Conservation (phyloP, 139 green algal species). For the Nannochloris sp. region DNA sequence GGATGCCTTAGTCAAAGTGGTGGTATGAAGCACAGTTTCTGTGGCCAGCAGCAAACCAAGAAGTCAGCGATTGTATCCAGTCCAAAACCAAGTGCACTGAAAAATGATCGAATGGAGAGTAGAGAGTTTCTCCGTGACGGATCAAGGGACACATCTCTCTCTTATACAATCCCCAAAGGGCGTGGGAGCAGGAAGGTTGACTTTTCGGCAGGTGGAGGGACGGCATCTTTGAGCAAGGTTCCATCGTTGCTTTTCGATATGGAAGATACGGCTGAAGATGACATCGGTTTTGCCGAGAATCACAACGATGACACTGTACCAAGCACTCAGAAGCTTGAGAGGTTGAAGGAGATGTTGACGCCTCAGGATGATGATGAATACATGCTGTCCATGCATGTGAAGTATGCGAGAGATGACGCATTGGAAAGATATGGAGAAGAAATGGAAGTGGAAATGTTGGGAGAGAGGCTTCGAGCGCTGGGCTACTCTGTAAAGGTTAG, state of each 20-base stretch:
- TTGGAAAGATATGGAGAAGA: neutral
- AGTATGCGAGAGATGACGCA: conserved; percentile 14
- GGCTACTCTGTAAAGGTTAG: conserved; percentile 35
- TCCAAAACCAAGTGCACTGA: no score
- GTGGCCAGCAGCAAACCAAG: no score
- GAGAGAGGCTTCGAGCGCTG: conserved; percentile 24
- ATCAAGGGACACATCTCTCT: neutral
- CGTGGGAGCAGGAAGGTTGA: neutral
- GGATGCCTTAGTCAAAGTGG: no score
- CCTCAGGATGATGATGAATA: conserved; percentile 24
- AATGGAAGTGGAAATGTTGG: conserved; percentile 19
- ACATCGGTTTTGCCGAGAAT: neutral
- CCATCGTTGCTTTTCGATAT: conserved; percentile 44
- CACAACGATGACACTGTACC: neutral
- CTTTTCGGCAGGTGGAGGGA: neutral
- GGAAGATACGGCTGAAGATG: conserved; percentile 20
- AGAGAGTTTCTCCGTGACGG: no score
- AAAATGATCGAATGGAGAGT: no score
- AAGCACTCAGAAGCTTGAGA: neutral
- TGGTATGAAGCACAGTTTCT: no score
- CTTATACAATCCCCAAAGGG: neutral
- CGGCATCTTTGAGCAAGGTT: conserved; percentile 29
- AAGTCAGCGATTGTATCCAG: no score
- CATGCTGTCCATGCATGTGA: conserved; percentile 28
- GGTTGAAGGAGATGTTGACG: conserved; percentile 15